Evolutionary conservation across 805 yeast species (phyloP).

Genomic region (Candida silvatica): DNA sequence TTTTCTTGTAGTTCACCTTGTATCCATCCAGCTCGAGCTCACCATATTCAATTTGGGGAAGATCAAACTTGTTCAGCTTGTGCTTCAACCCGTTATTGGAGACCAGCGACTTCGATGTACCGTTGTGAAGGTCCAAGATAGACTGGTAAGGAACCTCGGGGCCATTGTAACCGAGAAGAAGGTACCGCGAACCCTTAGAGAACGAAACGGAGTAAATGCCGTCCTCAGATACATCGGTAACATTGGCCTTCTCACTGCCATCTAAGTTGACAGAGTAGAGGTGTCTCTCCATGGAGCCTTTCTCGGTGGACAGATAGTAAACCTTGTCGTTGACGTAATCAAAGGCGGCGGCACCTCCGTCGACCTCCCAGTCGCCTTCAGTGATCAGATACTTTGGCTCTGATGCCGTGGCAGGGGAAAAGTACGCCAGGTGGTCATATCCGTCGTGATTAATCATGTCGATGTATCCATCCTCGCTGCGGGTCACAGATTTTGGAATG

Average conservation of each 20-base stretch:
- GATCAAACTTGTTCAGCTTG: conserved; percentile 32
- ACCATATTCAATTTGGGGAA: conserved; percentile 51
- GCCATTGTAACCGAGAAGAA: conserved; percentile 64
- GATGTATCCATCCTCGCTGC: conserved; percentile 62
- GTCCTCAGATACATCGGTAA: conserved; percentile 44
- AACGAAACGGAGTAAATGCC: conserved; percentile 70
- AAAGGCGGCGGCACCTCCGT: conserved; percentile 55
- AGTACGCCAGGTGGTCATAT: conserved; percentile 75
- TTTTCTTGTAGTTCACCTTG: conserved; percentile 55
- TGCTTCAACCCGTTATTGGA: conserved; percentile 35
- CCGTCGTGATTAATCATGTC: conserved; percentile 64
- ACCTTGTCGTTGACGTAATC: conserved; percentile 44
- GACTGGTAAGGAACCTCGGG: conserved; percentile 77
- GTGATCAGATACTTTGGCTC: conserved; percentile 50
- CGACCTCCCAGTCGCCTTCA: conserved; percentile 87
- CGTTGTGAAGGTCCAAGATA: conserved; percentile 45
- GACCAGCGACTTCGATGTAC: conserved; percentile 32
- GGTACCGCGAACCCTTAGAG: conserved; percentile 70
- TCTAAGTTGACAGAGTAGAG: conserved; percentile 59
- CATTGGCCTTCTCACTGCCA: conserved; percentile 30
- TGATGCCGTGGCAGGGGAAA: conserved; percentile 55
- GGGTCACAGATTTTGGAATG: conserved; percentile 44
- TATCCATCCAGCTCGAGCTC: conserved; percentile 39
- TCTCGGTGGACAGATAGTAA: conserved; percentile 67
- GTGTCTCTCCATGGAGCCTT: conserved; percentile 78